A percentile compares a stretch with the other conserved stretches of the same genome.
Evolutionary conservation across 2,329 filamentous ascomycete species (phyloP).

Genomic region (Penicillium vulpinum): DNA sequence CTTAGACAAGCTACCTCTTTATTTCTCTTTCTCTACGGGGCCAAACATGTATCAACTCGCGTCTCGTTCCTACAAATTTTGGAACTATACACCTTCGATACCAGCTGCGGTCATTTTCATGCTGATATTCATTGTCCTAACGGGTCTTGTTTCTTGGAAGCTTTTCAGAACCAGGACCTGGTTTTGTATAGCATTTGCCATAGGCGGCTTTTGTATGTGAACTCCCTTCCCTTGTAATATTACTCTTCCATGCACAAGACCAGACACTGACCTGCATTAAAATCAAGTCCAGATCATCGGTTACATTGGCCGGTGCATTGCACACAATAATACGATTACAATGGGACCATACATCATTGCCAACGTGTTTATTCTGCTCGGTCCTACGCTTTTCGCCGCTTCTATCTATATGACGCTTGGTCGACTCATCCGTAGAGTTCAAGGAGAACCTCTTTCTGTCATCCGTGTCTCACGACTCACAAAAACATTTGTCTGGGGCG

Average conservation of each 20-base stretch:
- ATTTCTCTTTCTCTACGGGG: neutral
- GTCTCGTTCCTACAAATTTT: conserved; percentile 13
- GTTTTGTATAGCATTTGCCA: conserved; percentile 17
- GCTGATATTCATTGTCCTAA: conserved; percentile 11
- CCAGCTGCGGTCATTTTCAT: conserved; percentile 16
- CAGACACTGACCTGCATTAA: neutral
- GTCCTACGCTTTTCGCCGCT: conserved; percentile 52
- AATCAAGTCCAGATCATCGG: conserved; percentile 39
- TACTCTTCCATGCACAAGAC: neutral
- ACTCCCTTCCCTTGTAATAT: neutral
- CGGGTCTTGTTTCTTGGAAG: conserved; percentile 14
- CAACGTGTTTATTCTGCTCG: conserved; percentile 49
- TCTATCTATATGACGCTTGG: conserved; percentile 53
- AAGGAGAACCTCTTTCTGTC: conserved; percentile 45
- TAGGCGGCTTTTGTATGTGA: conserved; percentile 16
- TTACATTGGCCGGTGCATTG: conserved; percentile 24
- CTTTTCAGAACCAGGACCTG: conserved; percentile 10
- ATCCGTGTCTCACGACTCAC: conserved; percentile 49
- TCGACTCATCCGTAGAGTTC: conserved; percentile 45
- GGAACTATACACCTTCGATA: conserved; percentile 14
- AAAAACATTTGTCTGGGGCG: conserved; percentile 50
- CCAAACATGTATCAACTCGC: conserved; percentile 3
- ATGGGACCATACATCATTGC: conserved; percentile 43
- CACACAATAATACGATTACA: conserved; percentile 21
- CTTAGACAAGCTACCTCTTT: neutral